Base-by-base conservation (phyloP, 345 rosid species). In the Rubroshorea leprosula region DNA sequence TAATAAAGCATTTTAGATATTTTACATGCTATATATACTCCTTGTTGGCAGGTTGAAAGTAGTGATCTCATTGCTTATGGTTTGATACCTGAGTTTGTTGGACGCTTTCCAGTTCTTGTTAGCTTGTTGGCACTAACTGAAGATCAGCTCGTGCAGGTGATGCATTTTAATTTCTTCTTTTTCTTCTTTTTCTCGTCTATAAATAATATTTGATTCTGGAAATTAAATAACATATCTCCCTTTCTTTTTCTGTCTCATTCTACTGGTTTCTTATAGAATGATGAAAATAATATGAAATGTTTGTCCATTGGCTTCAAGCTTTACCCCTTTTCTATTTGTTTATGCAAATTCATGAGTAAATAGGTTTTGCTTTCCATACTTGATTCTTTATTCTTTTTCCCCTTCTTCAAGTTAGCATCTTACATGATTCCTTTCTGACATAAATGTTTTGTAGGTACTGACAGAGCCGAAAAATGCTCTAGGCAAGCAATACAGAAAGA, bases 1-100 rank as follows among this genome's bases (percentile, higher is more conserved):
- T 20, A 7, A 25, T 6, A 29, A 29, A 16, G 21, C 31, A 47
- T 23, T 2, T 49, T 22, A 15, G 54, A 50, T 26, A 8, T 31
- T 9, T 59, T 49, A 29, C 17, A 25, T 35, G 38, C 17, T 47
- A 16, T 24, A 23, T 70, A 45, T 55, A 63, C 56, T 62, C 17
- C 16, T 61, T 19, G 31, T 61, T 79, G 73, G 49, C 84, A 94
- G 99, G 99, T 86, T 56, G 99, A 94, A 73, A 87, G 99, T 74
- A 78, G 96, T 39, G 99, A 94, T 76, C 87, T 94, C 60, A 76
- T 94, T 46, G 77, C 97, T 20, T 94, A 85, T 68, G 99, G 99
- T 55, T 77, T 94, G 66, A 90, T 94, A 78, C 99, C 99, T 35
- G 99, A 94, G 73, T 94, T 94, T 76, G 99, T 94, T 57, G 99